phyloP scores from a whole-genome alignment of 2,329 filamentous ascomycete genomes.

The Podosphaera aphanis region DNA sequence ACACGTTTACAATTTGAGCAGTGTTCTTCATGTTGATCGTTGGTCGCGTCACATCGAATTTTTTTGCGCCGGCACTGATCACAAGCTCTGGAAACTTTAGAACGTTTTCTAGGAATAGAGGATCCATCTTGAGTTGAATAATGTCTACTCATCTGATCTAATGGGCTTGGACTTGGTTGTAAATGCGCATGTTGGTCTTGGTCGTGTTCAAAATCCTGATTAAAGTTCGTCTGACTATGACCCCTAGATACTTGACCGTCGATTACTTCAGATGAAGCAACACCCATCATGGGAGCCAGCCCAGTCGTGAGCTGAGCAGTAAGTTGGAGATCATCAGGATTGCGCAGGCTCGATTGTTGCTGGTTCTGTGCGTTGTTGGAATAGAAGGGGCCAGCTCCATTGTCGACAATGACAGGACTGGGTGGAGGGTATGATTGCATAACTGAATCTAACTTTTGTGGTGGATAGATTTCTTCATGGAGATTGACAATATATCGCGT shows the following conservation, averaged over 20 bases:
- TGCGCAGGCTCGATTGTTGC: slow-evolving; percentile 11
- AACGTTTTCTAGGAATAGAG: slow-evolving; percentile 40
- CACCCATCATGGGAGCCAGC: slow-evolving; percentile 21
- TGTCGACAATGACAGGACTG: slow-evolving; percentile 11
- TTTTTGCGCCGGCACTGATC: slow-evolving; percentile 79
- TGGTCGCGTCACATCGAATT: slow-evolving; percentile 66
- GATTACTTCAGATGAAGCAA: slow-evolving; percentile 17
- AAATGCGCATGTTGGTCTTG: slow-evolving; percentile 6
- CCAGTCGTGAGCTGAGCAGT: slow-evolving; percentile 23
- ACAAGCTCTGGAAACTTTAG: slow-evolving; percentile 71
- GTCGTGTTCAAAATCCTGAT: slow-evolving; percentile 16
- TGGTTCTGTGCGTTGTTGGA: slow-evolving; percentile 9
- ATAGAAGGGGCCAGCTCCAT: slow-evolving; percentile 13
- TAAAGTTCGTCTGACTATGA: slow-evolving; percentile 17
- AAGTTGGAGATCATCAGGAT: slow-evolving; percentile 22
- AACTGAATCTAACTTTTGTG: background rate
- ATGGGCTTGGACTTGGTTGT: slow-evolving; percentile 8
- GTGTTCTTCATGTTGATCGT: slow-evolving; percentile 46
- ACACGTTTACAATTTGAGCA: slow-evolving; percentile 66
- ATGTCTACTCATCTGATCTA: slow-evolving; percentile 22
- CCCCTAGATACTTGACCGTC: slow-evolving; percentile 16
- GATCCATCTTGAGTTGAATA: slow-evolving; percentile 23
- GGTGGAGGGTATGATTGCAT: slow-evolving; percentile 13
- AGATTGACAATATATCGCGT: too few relatives aligned
- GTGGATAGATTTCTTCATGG: slow-evolving; percentile 3